Percentiles rank a stretch among this genome's conserved stretches.
Conservation (phyloP, 345 rosid genomes). For the Barbarea vulgaris region DNA sequence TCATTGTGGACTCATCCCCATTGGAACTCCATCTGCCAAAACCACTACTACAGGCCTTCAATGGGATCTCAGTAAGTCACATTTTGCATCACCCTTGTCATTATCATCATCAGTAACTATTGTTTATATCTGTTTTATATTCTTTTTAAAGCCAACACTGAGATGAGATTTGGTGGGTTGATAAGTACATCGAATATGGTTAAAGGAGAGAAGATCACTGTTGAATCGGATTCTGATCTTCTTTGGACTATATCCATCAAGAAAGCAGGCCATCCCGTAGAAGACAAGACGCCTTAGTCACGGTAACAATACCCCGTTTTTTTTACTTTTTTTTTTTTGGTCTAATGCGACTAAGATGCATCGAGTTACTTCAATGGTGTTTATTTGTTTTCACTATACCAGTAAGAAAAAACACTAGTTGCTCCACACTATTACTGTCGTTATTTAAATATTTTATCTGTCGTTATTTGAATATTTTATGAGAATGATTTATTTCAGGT, state of each 20-base stretch:
- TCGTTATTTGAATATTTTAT: no score
- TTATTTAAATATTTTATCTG: no score
- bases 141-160: slow-evolving; percentile 49
- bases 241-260: slow-evolving; percentile 93
- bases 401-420: no score
- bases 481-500: no score
- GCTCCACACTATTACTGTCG: no score
- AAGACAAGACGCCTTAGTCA: slow-evolving; percentile 11
- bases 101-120: background rate
- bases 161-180: slow-evolving; percentile 84
- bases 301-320: background rate
- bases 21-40: slow-evolving; percentile 67
- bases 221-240: slow-evolving; percentile 77
- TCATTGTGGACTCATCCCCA: slow-evolving; percentile 87
- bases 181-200: slow-evolving; percentile 82
- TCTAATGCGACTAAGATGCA: background rate
- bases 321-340: no score
- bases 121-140: slow-evolving; percentile 5
- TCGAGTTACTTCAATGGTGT: background rate
- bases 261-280: slow-evolving; percentile 16
- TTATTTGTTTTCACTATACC: background rate
- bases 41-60: slow-evolving; percentile 86
- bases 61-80: slow-evolving; percentile 88
- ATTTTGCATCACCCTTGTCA: background rate
- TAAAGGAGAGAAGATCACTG: slow-evolving; percentile 60